Base-by-base conservation (phyloP, 1,284 basidiomycete species). In the Ganoderma sp. region DNA sequence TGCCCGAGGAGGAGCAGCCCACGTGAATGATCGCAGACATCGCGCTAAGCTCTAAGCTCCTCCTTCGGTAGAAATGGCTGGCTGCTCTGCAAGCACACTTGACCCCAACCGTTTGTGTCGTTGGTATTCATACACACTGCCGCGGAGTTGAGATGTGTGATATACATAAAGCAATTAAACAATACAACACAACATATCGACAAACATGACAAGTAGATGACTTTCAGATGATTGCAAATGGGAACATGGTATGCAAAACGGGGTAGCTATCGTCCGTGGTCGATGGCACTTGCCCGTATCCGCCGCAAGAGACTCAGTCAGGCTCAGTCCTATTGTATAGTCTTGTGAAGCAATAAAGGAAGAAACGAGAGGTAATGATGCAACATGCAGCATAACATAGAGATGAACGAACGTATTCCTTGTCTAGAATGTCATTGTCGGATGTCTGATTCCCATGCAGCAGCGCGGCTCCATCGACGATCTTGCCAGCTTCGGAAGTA, bases 401-500 rank as follows among this genome's bases (percentile, higher is more conserved):
- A 3, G n/a, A 52, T 25, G 48, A 22, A 14, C 48, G 9, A 12
- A 52, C 10, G 12, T 10, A 7, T 22, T 52, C 48, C 9, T 50
- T 28, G 52, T 54, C n/a, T 54, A 25, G 25, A 32, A 14, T 15
- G 15, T 56, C 10, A 56, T 17, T 34, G 28, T 8, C 28, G 52
- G 28, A 56, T 15, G 52, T 56, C 52, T 28, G 28, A 32, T 34
- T 56, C 52, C 52, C 52, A 56, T 56, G 52, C 52, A 32, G 52
- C 52, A 19, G 52, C 52, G 32, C 32, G 52, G 32, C 32, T 56
- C 52, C 52, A 56, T 19, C 52, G 28, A 17, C 52, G 10, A 34
- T 56, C 52, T 34, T 56, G 52, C 52, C 52, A 56, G 15, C 52
- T 28, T 56, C 52, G 52, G 52, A 56, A 71, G 57, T 71, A 45